Percentiles rank a stretch among this genome's conserved stretches.
These are phyloP conservation scores for Starmerella tilneyi DNA, from an alignment of 805 yeast genomes.

Conservation along the genomic window DNA sequence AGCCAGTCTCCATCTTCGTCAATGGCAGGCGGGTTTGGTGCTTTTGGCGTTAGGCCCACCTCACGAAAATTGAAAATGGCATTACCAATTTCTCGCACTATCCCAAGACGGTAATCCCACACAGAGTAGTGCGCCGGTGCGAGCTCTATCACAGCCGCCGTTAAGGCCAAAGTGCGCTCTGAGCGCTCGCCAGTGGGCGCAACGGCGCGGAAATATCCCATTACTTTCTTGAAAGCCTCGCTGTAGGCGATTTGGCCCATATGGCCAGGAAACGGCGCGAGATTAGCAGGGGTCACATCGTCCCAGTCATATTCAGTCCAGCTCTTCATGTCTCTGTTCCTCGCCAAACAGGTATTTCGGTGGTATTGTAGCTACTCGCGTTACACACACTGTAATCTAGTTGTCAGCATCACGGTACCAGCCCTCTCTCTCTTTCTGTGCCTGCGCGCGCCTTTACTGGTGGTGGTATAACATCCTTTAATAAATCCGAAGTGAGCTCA, in stretches of 20 bases:
- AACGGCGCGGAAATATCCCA: slow-evolving; percentile 54
- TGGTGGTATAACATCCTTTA: too few relatives aligned
- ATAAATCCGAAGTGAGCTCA: too few relatives aligned
- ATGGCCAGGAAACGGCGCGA: slow-evolving; percentile 26
- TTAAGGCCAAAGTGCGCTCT: slow-evolving; percentile 59
- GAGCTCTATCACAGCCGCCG: slow-evolving; percentile 49
- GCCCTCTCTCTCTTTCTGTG: too few relatives aligned
- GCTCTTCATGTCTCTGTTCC: slow-evolving; percentile 9
- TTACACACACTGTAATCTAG: too few relatives aligned
- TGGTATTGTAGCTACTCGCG: too few relatives aligned
- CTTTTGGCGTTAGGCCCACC: slow-evolving; percentile 23
- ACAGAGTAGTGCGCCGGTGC: slow-evolving; percentile 88
- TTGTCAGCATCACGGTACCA: too few relatives aligned
- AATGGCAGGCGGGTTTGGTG: slow-evolving; percentile 25
- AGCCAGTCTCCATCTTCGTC: slow-evolving; percentile 65
- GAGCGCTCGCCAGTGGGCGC: slow-evolving; percentile 52
- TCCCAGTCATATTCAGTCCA: slow-evolving; percentile 29
- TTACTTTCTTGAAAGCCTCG: slow-evolving; percentile 53
- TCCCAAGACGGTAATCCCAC: slow-evolving; percentile 46
- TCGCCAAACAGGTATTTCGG: not conserved
- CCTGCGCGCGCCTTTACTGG: too few relatives aligned
- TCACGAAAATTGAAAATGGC: slow-evolving; percentile 28
- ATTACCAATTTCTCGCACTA: slow-evolving; percentile 27
- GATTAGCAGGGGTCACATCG: slow-evolving; percentile 30
- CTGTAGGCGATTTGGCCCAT: slow-evolving; percentile 45